Percentiles rank a stretch among this genome's conserved stretches.
These are phyloP conservation scores for Eucalyptus polybractea DNA, from an alignment of 345 rosid genomes.

Conservation along the genomic window DNA sequence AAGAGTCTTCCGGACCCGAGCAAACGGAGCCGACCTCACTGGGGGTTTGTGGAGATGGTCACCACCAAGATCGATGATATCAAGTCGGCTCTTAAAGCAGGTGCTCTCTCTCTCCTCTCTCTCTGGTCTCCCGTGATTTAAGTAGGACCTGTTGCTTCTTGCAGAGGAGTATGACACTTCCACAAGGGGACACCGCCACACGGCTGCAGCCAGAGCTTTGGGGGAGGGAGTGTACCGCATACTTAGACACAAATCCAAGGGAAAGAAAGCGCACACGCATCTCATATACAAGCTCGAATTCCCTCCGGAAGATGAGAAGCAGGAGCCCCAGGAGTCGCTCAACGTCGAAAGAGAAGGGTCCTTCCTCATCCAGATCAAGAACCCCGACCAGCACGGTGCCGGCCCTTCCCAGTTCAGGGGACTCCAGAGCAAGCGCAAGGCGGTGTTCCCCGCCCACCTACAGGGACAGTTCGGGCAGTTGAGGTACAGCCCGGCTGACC, in stretches of 20 bases:
- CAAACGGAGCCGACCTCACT: constrained; percentile 39
- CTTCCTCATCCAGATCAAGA: constrained; percentile 55
- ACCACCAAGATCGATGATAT: constrained; percentile 39
- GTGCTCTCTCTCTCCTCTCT: background rate
- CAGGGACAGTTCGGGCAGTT: constrained; percentile 42
- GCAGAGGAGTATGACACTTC: constrained; percentile 62
- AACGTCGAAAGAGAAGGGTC: constrained; percentile 62
- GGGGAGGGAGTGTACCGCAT: constrained; percentile 75
- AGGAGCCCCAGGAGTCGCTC: constrained; percentile 55
- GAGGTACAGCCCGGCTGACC: constrained; percentile 41
- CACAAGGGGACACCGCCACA: constrained; percentile 45
- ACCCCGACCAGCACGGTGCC: constrained; percentile 27
- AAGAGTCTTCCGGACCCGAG: constrained; percentile 64
- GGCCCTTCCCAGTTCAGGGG: constrained; percentile 24
- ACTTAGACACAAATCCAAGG: constrained; percentile 36
- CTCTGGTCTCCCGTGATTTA: background rate
- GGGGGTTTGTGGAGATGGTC: constrained; percentile 78
- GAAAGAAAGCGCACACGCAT: constrained; percentile 32
- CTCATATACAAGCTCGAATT: constrained; percentile 62
- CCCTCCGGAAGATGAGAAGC: constrained; percentile 17
- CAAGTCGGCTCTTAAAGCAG: constrained; percentile 49
- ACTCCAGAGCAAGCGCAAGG: constrained; percentile 46
- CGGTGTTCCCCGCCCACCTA: constrained; percentile 54
- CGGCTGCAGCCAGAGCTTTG: constrained; percentile 35
- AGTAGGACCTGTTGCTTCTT: background rate